phyloP scores from a whole-genome alignment of 2,329 filamentous ascomycete genomes.

The Botryotinia globosa region DNA sequence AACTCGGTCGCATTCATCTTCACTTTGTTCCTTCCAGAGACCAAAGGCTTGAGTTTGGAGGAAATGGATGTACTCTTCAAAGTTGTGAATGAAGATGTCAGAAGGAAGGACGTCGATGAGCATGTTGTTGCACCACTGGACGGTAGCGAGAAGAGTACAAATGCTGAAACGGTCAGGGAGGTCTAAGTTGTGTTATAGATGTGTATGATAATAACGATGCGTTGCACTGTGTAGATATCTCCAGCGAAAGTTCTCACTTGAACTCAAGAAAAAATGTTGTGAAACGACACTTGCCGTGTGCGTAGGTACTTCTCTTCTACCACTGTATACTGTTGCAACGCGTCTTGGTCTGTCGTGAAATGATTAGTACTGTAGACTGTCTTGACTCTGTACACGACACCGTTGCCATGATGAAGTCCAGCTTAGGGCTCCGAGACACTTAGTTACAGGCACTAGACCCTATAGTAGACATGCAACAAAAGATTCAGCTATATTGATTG shows the following conservation, averaged over 20 bases:
- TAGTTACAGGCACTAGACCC: not conserved
- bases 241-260: not conserved
- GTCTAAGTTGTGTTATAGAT: not conserved
- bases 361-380: not conserved
- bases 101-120: slow-evolving; percentile 18
- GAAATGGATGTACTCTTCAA: slow-evolving; percentile 26
- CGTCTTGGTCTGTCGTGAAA: not conserved
- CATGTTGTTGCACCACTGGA: slow-evolving; percentile 5
- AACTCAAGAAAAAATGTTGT: not conserved
- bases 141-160: not conserved
- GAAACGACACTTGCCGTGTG: not conserved
- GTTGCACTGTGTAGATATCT: not conserved
- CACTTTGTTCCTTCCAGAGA: slow-evolving; percentile 40
- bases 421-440: not conserved
- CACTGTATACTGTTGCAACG: not conserved
- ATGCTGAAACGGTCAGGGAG: not conserved
- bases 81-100: slow-evolving; percentile 18
- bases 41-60: slow-evolving; percentile 25
- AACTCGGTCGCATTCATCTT: slow-evolving; percentile 38
- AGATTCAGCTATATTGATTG: not conserved
- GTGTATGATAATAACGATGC: not conserved
- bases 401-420: not conserved
- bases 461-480: not conserved
- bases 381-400: not conserved
- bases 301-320: not conserved